These are phyloP conservation scores for Calonectria honghensis DNA, from an alignment of 2,329 filamentous ascomycete genomes.

Conservation along the genomic window DNA sequence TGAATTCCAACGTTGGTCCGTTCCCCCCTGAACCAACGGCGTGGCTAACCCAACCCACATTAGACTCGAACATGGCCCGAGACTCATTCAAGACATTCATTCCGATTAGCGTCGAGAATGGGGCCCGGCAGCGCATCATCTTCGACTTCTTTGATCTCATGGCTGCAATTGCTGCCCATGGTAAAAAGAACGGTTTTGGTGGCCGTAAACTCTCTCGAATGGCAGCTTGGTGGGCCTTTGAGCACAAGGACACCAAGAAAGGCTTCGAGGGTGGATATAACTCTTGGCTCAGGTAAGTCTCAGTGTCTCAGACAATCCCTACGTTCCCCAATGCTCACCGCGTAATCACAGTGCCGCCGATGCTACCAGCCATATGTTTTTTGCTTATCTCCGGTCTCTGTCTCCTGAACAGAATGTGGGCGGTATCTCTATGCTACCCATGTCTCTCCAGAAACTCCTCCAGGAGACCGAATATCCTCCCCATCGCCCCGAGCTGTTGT, in stretches of 20 bases:
- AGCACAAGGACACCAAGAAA: conserved; percentile 88
- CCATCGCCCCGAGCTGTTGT: conserved; percentile 83
- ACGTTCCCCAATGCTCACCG: conserved; percentile 45
- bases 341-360: conserved; percentile 83
- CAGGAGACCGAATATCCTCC: conserved; percentile 97
- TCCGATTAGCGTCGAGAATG: conserved; percentile 92
- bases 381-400: conserved; percentile 94
- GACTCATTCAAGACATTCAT: conserved; percentile 98
- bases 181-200: conserved; percentile 93
- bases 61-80: conserved; percentile 92
- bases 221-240: conserved; percentile 99
- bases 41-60: conserved; percentile 45
- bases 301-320: conserved; percentile 10
- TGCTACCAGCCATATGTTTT: conserved; percentile 97
- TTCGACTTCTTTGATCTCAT: conserved; percentile 98
- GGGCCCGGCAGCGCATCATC: conserved; percentile 89
- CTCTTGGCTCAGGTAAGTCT: conserved; percentile 84
- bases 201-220: conserved; percentile 95
- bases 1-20: conserved; percentile 29
- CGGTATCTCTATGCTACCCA: conserved; percentile 89
- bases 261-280: conserved; percentile 97
- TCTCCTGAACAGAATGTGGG: conserved; percentile 86
- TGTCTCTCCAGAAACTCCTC: conserved; percentile 92
- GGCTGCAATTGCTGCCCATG: conserved; percentile 91
- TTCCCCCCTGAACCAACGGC: conserved; percentile 24